Conservation (phyloP, 208 protist genomes). For the Tritrichomonas musculus region DNA sequence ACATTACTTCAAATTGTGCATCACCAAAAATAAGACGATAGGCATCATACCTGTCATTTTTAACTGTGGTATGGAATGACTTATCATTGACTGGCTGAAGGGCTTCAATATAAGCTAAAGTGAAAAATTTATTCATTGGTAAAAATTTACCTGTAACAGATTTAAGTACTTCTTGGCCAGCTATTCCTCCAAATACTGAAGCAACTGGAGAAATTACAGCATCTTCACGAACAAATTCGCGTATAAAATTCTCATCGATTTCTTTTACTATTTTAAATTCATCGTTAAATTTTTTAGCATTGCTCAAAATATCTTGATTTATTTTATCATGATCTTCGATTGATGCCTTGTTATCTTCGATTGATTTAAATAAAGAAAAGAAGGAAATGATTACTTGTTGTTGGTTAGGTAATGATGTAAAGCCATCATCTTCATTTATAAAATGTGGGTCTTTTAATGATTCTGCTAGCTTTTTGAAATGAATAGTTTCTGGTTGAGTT, state of each 20-base stretch:
- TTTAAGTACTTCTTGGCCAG: conserved; percentile 61
- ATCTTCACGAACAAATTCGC: background rate
- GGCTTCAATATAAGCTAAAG: background rate
- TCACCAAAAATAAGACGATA: conserved; percentile 86
- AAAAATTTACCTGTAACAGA: conserved; percentile 57
- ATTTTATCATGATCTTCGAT: background rate
- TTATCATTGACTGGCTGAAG: background rate
- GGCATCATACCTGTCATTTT: conserved; percentile 72
- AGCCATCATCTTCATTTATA: background rate
- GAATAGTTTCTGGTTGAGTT: background rate
- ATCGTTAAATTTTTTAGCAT: background rate
- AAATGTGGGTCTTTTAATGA: background rate
- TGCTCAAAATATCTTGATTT: background rate
- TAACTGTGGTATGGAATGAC: background rate
- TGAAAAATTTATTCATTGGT: conserved; percentile 51
- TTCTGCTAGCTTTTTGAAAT: conserved; percentile 32
- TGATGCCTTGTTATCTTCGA: background rate
- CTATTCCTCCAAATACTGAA: conserved; percentile 58
- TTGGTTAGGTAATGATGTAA: background rate
- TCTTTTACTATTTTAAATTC: background rate
- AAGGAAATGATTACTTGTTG: background rate
- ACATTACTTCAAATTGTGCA: conserved; percentile 70
- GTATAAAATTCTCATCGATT: background rate
- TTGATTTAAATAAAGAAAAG: background rate
- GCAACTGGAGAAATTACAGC: conserved; percentile 41